Evolutionary conservation across 1,139 yeast species (phyloP).

Genomic region (Eremothecium sinecaudum): DNA sequence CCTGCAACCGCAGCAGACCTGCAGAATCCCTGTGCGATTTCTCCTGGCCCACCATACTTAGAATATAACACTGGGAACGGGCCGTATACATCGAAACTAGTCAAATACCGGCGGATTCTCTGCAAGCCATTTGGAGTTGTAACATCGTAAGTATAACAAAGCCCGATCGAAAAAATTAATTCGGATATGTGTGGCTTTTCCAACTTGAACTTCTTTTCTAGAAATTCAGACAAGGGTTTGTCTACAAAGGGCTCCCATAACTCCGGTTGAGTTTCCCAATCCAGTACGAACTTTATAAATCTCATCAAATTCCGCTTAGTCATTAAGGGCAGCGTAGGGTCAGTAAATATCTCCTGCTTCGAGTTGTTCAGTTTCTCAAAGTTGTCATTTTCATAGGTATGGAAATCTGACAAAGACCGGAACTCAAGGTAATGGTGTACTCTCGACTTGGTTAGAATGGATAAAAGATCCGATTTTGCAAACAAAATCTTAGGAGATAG

Average conservation of each 20-base stretch:
- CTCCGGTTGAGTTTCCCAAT: constrained; percentile 48
- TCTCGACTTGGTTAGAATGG: constrained; percentile 68
- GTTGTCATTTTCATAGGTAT: constrained; percentile 81
- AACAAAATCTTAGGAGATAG: constrained; percentile 81
- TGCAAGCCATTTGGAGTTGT: constrained; percentile 66
- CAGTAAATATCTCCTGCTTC: constrained; percentile 89
- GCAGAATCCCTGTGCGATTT: constrained; percentile 91
- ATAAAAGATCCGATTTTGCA: constrained; percentile 76
- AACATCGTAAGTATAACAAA: constrained; percentile 52
- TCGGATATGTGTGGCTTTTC: constrained; percentile 71
- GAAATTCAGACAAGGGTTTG: constrained; percentile 49
- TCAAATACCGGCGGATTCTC: constrained; percentile 71
- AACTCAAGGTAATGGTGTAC: constrained; percentile 89
- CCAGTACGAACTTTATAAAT: constrained; percentile 79
- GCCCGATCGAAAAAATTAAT: constrained; percentile 75
- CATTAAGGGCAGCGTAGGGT: constrained; percentile 63
- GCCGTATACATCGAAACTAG: constrained; percentile 89
- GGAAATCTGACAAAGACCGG: constrained; percentile 80
- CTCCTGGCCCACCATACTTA: constrained; percentile 95
- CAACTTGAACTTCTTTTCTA: constrained; percentile 56
- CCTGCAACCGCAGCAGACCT: constrained; percentile 98
- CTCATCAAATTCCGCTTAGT: constrained; percentile 86
- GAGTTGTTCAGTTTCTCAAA: constrained; percentile 78
- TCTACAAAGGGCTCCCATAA: constrained; percentile 49
- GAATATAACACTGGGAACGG: constrained; percentile 87